Conservation (phyloP, 768 basidiomycete genomes). For the Tylopilus subfusipes region DNA sequence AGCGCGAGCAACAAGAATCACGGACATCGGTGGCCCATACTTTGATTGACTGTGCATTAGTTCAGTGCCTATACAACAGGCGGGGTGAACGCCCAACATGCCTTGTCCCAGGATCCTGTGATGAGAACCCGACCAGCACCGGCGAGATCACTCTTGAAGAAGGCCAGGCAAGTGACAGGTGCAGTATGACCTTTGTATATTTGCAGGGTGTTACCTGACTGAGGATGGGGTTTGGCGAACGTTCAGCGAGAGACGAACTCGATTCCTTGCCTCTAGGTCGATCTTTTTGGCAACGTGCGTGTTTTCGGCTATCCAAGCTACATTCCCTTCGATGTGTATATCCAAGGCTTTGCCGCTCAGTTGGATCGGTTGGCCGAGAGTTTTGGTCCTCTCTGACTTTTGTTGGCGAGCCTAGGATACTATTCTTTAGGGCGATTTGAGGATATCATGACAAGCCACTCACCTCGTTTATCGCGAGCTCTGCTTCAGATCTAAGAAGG, state of each 20-base stretch:
- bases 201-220: conserved; percentile 80
- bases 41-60: conserved; percentile 64
- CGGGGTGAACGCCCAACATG: conserved; percentile 22
- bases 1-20: neutral
- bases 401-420: conserved; percentile 56
- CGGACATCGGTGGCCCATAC: conserved; percentile 77
- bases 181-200: conserved; percentile 82
- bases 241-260: conserved; percentile 4
- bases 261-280: conserved; percentile 62
- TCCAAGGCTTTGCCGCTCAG: conserved; percentile 73
- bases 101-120: conserved; percentile 95
- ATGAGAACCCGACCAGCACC: conserved; percentile 56
- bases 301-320: conserved; percentile 88
- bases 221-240: conserved; percentile 12
- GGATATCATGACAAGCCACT: neutral
- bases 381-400: conserved; percentile 69
- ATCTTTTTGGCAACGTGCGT: conserved; percentile 69
- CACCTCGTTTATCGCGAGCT: conserved; percentile 31
- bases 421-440: neutral
- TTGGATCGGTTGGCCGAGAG: conserved; percentile 75
- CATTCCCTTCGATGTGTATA: conserved; percentile 57
- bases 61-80: conserved; percentile 6
- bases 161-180: conserved; percentile 81
- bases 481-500: conserved; percentile 31
- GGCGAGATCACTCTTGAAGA: conserved; percentile 45